Percentiles rank a stretch among this genome's conserved stretches.
phyloP scores from a whole-genome alignment of 495 filamentous ascomycete species.

The Tuber calosporum region DNA sequence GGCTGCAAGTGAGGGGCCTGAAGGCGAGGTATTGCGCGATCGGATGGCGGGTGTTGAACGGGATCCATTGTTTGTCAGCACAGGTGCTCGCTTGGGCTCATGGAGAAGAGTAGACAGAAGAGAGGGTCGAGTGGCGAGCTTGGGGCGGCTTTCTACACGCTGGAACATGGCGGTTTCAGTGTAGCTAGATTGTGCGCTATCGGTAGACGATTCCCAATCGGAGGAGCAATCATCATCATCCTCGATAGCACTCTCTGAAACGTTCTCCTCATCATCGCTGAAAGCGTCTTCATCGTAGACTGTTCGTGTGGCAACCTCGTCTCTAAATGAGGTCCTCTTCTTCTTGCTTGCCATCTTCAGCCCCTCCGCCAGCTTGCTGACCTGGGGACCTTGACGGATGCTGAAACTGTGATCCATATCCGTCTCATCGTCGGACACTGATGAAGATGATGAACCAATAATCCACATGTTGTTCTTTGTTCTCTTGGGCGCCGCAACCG shows the following conservation, averaged over 20 bases:
- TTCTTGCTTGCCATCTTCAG: constrained; percentile 45
- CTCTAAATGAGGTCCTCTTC: constrained; percentile 81
- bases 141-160: constrained; percentile 79
- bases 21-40: constrained; percentile 63
- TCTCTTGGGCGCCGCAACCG: constrained; percentile 46
- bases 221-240: constrained; percentile 74
- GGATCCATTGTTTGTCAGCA: constrained; percentile 59
- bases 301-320: constrained; percentile 61
- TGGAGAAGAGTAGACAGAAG: constrained; percentile 85
- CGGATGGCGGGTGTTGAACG: constrained; percentile 78
- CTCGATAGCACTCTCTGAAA: constrained; percentile 77
- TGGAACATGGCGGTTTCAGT: constrained; percentile 58
- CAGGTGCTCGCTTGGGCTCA: constrained; percentile 60
- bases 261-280: constrained; percentile 60
- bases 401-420: constrained; percentile 28
- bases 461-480: constrained; percentile 51
- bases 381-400: constrained; percentile 6
- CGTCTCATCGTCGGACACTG: constrained; percentile 28
- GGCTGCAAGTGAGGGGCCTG: constrained; percentile 62
- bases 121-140: constrained; percentile 77
- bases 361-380: constrained; percentile 28
- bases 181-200: constrained; percentile 71
- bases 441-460: constrained; percentile 50
- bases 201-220: constrained; percentile 89
- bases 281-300: constrained; percentile 66